Evolutionary conservation across 2,329 filamentous ascomycete species (phyloP), one percentile per base, ranked within the genome.

Genomic region (Pseudogymnoascus sp.): DNA sequence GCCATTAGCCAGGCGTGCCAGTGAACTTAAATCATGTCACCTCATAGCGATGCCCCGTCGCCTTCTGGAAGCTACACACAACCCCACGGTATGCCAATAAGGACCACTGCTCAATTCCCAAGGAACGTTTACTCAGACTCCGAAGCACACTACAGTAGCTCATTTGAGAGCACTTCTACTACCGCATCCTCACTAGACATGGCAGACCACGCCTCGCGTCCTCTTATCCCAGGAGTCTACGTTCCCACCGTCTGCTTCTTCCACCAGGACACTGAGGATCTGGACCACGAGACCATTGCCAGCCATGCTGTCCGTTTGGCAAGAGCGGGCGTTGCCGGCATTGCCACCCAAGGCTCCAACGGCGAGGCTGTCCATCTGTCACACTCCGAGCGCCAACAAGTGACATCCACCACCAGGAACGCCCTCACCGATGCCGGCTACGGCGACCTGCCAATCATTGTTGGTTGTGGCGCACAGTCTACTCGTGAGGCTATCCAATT

Each of bases 181-280:
- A 77, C n/a, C 73, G 71, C 64, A 75, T 74, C 68, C 30, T 74
- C 74, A 5, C 61, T 75, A 50, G 69, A 67, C 12, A 54, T 54
- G 60, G 60, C 62, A 39, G 66, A 69, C 12, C 65, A 71, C 58
- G 70, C 70, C 62, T 38, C 67, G 39, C 74, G 77, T 6, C 72
- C 74, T 28, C 71, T 81, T 35, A 63, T 72, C 28, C 77, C 77
- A 6, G 85, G 85, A 58, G 81, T 90, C 66, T 90, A 90, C 70
- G 86, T 89, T 57, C 88, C 88, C 25, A 90, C 87, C 16, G 79
- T 89, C 68, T 86, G 86, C 72, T 90, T 91, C 77, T 91, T 91
- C 72, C 77, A 87, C 61, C 73, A 78, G 1, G 78, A 76, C 20
- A 81, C 79, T 1, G 88, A 91, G 71, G 83, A 90, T 61, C 75